A percentile compares a stretch with the other conserved stretches of the same genome.
phyloP scores from a whole-genome alignment of 139 green algal genomes.

The Chlorella sp. region DNA sequence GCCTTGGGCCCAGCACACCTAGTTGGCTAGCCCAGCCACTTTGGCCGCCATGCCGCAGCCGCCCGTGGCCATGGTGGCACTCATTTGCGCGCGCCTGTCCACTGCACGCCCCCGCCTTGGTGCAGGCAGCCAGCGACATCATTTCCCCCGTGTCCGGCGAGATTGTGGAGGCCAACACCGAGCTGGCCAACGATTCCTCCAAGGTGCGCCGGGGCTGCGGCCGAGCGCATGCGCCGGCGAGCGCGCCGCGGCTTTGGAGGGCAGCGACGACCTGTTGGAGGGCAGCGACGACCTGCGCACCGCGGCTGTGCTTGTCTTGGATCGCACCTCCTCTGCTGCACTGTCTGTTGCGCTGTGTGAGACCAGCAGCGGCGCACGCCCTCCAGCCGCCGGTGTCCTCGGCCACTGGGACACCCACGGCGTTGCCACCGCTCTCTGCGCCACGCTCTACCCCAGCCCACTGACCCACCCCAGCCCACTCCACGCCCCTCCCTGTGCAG shows the following conservation, averaged over 20 bases:
- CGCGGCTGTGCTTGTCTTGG: background rate
- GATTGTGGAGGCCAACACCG: conserved; percentile 88
- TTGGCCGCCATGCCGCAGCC: no score
- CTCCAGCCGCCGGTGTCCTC: no score
- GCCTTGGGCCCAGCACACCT: no score
- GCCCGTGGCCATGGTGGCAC: no score
- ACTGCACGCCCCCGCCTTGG: background rate
- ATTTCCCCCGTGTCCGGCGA: conserved; percentile 91
- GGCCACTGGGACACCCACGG: no score
- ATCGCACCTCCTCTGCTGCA: no score
- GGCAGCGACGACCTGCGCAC: background rate
- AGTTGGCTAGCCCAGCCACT: no score
- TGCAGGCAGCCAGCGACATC: conserved; percentile 93
- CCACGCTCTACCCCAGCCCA: no score
- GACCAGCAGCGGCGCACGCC: no score
- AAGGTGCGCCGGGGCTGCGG: background rate
- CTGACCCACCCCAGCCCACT: no score
- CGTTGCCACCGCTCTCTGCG: no score
- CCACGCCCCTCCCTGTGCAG: conserved; percentile 50
- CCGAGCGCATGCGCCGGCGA: background rate
- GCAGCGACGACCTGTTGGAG: background rate
- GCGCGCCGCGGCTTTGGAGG: background rate
- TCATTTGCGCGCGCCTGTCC: background rate
- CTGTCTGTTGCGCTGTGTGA: no score
- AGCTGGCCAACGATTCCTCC: conserved; percentile 76